Conservation (phyloP, 2,329 filamentous ascomycete genomes). For the Sarocladium kiliense region DNA sequence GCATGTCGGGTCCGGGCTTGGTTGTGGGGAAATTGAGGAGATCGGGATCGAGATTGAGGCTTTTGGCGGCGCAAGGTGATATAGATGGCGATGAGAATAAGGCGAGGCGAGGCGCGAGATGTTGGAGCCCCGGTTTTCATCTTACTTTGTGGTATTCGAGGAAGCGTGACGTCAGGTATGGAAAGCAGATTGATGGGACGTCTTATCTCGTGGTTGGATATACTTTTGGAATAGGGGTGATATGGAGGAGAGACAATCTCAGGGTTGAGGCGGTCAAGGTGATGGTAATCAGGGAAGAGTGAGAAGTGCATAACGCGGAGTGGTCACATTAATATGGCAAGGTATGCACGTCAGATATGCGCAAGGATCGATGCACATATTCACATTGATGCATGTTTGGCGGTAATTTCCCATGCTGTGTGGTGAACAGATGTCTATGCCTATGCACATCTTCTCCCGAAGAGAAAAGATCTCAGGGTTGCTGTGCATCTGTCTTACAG, state of each 20-base stretch:
- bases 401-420: not conserved
- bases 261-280: not conserved
- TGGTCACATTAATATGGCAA: not conserved
- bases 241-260: too few relatives aligned
- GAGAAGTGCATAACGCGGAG: not conserved
- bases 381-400: not conserved
- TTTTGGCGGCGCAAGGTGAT: not conserved
- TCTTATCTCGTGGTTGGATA: not conserved
- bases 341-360: not conserved
- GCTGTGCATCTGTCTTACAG: not conserved
- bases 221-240: too few relatives aligned
- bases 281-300: not conserved
- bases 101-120: not conserved
- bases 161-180: not conserved
- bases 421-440: not conserved
- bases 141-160: not conserved
- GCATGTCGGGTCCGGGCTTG: too few relatives aligned
- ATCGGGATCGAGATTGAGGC: not conserved
- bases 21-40: not conserved
- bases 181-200: too few relatives aligned
- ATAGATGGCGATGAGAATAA: not conserved
- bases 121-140: constrained; percentile 1
- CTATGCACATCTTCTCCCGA: not conserved
- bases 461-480: not conserved
- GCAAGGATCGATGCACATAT: not conserved